Conservation (phyloP, 352 stramenopile genomes). For the Salisapilia sapeloensis region DNA sequence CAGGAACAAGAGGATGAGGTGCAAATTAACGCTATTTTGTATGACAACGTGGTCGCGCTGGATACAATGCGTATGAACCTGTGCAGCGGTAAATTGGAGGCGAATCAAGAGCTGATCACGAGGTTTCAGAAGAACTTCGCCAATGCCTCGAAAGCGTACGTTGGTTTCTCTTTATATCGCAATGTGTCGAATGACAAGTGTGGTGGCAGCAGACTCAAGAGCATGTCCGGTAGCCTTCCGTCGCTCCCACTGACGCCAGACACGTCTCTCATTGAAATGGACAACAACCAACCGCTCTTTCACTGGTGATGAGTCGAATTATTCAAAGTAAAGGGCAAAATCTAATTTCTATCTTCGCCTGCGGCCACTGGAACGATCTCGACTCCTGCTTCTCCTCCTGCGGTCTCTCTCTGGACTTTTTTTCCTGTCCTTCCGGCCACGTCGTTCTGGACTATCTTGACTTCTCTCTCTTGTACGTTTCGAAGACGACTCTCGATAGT, state of each 20-base stretch:
- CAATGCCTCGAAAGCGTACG: conserved; percentile 35
- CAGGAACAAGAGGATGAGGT: conserved; percentile 13
- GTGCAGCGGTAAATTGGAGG: conserved; percentile 25
- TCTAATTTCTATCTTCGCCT: conserved; percentile 10
- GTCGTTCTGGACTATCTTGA: not conserved
- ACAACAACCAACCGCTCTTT: conserved; percentile 7
- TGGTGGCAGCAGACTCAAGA: conserved; percentile 15
- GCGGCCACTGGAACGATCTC: conserved; percentile 10
- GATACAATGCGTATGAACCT: conserved; percentile 58
- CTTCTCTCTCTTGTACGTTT: conserved; percentile 1
- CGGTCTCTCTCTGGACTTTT: conserved; percentile 1
- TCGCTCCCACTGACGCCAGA: conserved; percentile 47
- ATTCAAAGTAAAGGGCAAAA: too few relatives aligned
- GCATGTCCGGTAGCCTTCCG: conserved; percentile 44
- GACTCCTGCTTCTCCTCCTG: conserved; percentile 6
- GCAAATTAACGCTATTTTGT: conserved; percentile 29
- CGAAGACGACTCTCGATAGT: not conserved
- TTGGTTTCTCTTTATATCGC: conserved; percentile 1
- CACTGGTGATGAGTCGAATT: too few relatives aligned
- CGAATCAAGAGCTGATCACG: conserved; percentile 34
- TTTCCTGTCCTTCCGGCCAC: not conserved
- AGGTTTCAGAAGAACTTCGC: conserved; percentile 57
- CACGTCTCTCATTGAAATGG: conserved; percentile 30
- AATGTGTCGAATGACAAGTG: not conserved
- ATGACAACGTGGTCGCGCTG: conserved; percentile 48